These are phyloP conservation scores for Ogataea minuta DNA, from an alignment of 805 yeast genomes.

Conservation along the genomic window DNA sequence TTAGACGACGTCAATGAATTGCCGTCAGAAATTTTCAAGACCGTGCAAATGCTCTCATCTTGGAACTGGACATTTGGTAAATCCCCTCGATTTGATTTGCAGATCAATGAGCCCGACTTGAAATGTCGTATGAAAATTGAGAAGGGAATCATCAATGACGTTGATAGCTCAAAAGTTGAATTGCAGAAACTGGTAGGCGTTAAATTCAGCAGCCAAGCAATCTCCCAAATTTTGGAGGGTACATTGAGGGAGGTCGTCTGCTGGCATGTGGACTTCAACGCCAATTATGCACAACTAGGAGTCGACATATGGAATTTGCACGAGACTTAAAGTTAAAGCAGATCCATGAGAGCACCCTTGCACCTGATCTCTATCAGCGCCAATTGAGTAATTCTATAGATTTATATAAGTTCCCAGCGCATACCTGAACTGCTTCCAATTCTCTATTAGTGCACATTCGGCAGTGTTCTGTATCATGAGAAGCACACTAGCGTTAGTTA, in stretches of 20 bases:
- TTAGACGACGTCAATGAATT: conserved; percentile 26
- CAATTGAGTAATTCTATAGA: conserved; percentile 13
- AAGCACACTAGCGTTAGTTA: neutral
- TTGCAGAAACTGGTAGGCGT: conserved; percentile 17
- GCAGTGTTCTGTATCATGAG: neutral
- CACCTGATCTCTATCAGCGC: conserved; percentile 7
- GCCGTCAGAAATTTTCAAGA: conserved; percentile 40
- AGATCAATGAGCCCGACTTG: conserved; percentile 35
- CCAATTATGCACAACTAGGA: conserved; percentile 4
- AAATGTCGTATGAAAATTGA: conserved; percentile 44
- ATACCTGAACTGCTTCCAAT: neutral
- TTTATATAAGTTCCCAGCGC: conserved; percentile 1
- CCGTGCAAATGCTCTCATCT: conserved; percentile 41
- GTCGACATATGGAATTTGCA: neutral
- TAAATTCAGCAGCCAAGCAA: conserved; percentile 21
- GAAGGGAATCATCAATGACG: conserved; percentile 39
- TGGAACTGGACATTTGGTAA: conserved; percentile 79
- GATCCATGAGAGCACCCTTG: neutral
- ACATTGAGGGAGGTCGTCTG: conserved; percentile 18
- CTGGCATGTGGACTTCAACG: conserved; percentile 31
- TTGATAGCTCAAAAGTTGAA: conserved; percentile 15
- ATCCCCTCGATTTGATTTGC: conserved; percentile 71
- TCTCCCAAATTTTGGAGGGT: conserved; percentile 6
- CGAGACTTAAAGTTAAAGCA: neutral
- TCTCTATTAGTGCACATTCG: neutral